These are phyloP conservation scores for Fusarium sp. DNA, from an alignment of 2,329 filamentous ascomycete species.

Conservation along the genomic window DNA sequence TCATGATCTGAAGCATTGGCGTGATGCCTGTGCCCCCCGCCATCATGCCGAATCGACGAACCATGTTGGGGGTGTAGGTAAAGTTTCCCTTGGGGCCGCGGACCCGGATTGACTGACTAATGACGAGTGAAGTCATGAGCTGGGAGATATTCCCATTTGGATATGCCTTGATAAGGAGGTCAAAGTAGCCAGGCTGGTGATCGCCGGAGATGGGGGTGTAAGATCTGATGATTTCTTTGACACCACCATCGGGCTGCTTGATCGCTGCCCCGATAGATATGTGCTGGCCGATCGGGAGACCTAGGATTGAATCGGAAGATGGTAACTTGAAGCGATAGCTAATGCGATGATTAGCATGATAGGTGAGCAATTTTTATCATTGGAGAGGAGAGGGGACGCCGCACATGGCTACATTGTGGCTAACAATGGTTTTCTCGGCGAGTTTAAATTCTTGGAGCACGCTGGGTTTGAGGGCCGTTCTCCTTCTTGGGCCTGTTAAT, in stretches of 20 bases:
- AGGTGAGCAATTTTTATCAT: not conserved
- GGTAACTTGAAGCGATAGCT: constrained; percentile 1
- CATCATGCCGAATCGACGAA: constrained; percentile 97
- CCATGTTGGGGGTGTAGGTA: constrained; percentile 98
- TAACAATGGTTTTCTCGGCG: not conserved
- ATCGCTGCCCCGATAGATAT: constrained; percentile 1
- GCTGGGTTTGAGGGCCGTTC: not conserved
- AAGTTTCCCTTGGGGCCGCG: constrained; percentile 97
- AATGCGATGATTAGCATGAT: too few species aligned
- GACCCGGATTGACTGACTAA: constrained; percentile 92
- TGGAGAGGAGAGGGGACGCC: not conserved
- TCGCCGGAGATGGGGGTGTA: constrained; percentile 79
- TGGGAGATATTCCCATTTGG: constrained; percentile 98
- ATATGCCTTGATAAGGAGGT: constrained; percentile 98
- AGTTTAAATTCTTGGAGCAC: not conserved
- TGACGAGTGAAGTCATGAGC: constrained; percentile 85
- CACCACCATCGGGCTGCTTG: not conserved
- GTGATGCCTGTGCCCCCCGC: constrained; percentile 98
- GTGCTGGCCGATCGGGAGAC: not conserved
- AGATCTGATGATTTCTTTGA: not conserved
- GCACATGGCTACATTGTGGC: constrained; percentile 1
- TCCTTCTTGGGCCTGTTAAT: not conserved
- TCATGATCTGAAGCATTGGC: constrained; percentile 96
- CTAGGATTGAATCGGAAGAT: not conserved
- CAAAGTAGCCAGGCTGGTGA: constrained; percentile 91